Evolutionary conservation across 306 rosid species (phyloP), one percentile per base, ranked within the genome.

Genomic region (Prunus mongolica): DNA sequence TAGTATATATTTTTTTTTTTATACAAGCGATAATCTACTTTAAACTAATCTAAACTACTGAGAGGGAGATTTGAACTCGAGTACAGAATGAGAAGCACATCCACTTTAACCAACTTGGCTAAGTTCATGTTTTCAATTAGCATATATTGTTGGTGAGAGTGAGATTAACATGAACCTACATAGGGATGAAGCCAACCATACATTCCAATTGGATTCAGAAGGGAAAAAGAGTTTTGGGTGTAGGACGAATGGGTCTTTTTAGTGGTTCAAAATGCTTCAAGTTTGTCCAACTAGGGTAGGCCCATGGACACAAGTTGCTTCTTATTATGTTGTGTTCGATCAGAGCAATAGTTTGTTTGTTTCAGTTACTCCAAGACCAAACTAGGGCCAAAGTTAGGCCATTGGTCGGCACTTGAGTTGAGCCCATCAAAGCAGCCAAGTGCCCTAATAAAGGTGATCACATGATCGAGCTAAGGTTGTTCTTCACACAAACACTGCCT

Each of bases 31-130:
- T 38, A 38, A 38, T 38, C 0, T 38, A 38, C 1, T 38, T 38
- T 38, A 38, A 38, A 38, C 0, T 6, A 6, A 38, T 38, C 44
- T 38, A 1, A 38, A 38, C 0, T 38, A 38, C 2, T 1, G 0
- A 2, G 0, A 6, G 2, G 2, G 9, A 2, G 9, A 7, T 7
- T 38, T 0, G 0, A 38, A 38, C 2, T 38, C 9, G 0, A 9
- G 0, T 38, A 9, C 44, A 38, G 0, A 38, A 38, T 38, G 2
- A 0, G 0, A 0, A 38, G 9, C 2, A 38, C 9, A 6, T 6
- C 0, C 2, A 38, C 0, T 38, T 7, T 38, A 6, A 7, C 44
- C 0, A 38, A 38, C 44, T 38, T 38, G 9, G 0, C 44, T 38
- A 38, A 38, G 0, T 0, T 2, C 2, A 38, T 38, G 8, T 38